These are phyloP conservation scores for Arabis hirsuta DNA, from an alignment of 345 rosid genomes.

Conservation along the genomic window DNA sequence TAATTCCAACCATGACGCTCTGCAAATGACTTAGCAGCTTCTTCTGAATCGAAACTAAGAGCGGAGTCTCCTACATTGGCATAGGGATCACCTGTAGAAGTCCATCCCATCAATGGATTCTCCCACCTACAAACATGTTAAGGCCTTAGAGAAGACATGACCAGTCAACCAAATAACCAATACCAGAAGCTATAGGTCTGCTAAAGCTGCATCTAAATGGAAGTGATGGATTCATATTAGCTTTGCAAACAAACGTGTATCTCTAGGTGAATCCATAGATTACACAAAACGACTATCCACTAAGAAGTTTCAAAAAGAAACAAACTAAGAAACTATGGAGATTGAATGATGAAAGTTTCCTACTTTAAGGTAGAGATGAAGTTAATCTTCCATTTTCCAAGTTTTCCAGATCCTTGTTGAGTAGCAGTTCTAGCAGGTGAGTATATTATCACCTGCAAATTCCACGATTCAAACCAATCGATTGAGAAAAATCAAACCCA, in stretches of 20 bases:
- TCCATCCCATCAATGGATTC: constrained; percentile 99
- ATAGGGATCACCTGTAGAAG: constrained; percentile 99
- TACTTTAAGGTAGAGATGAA: constrained; percentile 91
- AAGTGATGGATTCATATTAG: constrained; percentile 8
- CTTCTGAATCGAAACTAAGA: constrained; percentile 75
- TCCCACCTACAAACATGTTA: constrained; percentile 74
- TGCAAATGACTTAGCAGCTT: constrained; percentile 84
- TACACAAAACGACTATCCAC: background rate
- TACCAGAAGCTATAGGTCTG: background rate
- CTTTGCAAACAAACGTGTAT: background rate
- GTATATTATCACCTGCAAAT: constrained; percentile 74
- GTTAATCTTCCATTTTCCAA: constrained; percentile 95
- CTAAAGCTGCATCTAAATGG: background rate
- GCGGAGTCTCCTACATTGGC: constrained; percentile 95
- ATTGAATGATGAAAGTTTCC: constrained; percentile 19
- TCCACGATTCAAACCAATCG: constrained; percentile 14
- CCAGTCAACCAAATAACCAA: background rate
- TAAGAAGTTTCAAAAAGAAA: background rate
- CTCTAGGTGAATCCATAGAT: constrained; percentile 4
- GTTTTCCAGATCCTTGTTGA: constrained; percentile 95
- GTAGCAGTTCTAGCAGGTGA: constrained; percentile 96
- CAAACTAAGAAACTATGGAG: constrained; percentile 1
- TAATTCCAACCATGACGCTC: constrained; percentile 94
- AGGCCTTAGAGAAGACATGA: background rate
- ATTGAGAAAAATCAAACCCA: background rate